phyloP scores from a whole-genome alignment of 2,329 filamentous ascomycete species.

The Cadophora sp. region DNA sequence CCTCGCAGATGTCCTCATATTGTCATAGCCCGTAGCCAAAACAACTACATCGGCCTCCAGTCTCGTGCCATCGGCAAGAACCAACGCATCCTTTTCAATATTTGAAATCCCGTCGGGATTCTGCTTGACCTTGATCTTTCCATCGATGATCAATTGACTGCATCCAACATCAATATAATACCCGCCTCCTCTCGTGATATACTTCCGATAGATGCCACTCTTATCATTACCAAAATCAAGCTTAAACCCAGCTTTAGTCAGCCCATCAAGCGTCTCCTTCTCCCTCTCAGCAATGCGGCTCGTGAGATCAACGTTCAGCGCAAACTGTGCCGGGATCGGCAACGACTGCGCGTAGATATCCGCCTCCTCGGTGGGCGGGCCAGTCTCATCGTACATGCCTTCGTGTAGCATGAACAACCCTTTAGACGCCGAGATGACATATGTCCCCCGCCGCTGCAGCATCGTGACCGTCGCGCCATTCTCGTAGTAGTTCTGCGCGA shows the following conservation, averaged over 20 bases:
- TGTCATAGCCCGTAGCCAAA: constrained; percentile 56
- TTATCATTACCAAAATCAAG: constrained; percentile 63
- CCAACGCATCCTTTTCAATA: constrained; percentile 48
- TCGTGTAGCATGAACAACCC: constrained; percentile 52
- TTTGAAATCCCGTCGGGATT: constrained; percentile 54
- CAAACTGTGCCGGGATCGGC: constrained; percentile 66
- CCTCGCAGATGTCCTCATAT: constrained; percentile 57
- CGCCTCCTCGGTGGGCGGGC: constrained; percentile 65
- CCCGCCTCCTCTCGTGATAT: constrained; percentile 64
- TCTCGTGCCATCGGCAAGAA: constrained; percentile 53
- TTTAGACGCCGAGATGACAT: constrained; percentile 63
- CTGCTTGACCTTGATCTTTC: constrained; percentile 59
- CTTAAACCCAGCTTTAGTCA: constrained; percentile 62
- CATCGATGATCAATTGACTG: constrained; percentile 57
- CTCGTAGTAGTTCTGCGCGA: constrained; percentile 71
- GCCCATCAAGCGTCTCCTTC: constrained; percentile 51
- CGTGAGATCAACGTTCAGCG: constrained; percentile 57
- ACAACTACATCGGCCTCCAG: constrained; percentile 60
- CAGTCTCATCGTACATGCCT: constrained; percentile 46
- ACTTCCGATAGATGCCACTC: constrained; percentile 62
- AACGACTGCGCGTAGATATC: constrained; percentile 65
- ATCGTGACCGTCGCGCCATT: constrained; percentile 73
- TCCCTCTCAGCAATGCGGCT: constrained; percentile 47
- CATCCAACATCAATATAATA: constrained; percentile 65
- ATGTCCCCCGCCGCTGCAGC: constrained; percentile 71